These are phyloP conservation scores for Eucalyptus tenuipes DNA, from an alignment of 345 rosid genomes.

Conservation along the genomic window DNA sequence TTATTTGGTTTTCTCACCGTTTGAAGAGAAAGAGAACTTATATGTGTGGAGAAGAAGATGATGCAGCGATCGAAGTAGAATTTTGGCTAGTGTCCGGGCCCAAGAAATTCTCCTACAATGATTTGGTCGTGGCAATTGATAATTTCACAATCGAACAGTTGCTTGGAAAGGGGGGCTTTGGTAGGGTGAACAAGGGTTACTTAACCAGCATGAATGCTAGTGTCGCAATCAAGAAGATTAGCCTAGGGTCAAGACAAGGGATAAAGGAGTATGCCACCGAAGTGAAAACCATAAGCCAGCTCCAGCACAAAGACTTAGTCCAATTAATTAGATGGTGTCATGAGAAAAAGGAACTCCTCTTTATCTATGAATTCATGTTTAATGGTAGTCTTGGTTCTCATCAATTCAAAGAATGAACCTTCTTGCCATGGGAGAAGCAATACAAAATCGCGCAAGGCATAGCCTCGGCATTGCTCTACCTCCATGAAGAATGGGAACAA, in stretches of 20 bases:
- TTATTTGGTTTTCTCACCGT: not conserved
- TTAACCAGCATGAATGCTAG: not conserved
- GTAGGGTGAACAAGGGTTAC: not conserved
- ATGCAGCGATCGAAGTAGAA: rapidly evolving
- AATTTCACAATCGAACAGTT: not conserved
- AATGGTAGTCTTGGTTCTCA: not conserved
- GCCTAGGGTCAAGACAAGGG: not conserved
- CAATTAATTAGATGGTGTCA: not conserved
- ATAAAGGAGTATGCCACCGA: not conserved
- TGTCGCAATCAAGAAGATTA: not conserved
- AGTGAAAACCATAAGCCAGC: not conserved
- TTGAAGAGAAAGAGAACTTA: not conserved
- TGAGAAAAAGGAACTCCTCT: not conserved
- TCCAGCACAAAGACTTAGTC: not conserved
- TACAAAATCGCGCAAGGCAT: not conserved
- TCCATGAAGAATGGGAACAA: not conserved
- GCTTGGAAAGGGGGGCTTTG: not conserved
- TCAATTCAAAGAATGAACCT: not conserved
- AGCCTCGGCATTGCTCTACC: not conserved
- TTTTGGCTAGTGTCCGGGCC: not conserved
- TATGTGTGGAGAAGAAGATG: not conserved
- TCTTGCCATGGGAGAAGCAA: not conserved
- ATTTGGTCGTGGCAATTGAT: rapidly evolving
- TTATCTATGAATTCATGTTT: not conserved
- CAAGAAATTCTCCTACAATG: not conserved